These are phyloP conservation scores for Trichothecium roseum DNA, from an alignment of 2,329 filamentous ascomycete genomes.

Conservation along the genomic window DNA sequence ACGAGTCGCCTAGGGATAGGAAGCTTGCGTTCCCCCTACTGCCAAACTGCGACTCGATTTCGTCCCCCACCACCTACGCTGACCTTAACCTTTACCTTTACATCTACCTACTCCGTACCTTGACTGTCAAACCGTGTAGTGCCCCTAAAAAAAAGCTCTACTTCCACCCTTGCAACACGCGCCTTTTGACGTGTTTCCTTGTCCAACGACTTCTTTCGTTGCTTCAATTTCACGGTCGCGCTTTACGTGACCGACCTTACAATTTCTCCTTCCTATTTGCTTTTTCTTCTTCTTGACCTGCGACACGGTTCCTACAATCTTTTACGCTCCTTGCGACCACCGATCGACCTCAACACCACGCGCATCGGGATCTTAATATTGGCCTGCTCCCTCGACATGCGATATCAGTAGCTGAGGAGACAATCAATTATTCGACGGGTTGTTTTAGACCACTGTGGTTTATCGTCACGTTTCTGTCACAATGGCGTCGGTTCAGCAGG, in stretches of 20 bases:
- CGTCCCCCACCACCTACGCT: slow-evolving; percentile 7
- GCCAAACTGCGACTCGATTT: slow-evolving; percentile 2
- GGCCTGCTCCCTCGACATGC: slow-evolving; percentile 26
- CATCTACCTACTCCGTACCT: slow-evolving; percentile 3
- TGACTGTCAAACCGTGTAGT: slow-evolving; percentile 2
- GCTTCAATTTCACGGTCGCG: neutral
- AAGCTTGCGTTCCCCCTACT: slow-evolving; percentile 4
- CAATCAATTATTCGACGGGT: slow-evolving; percentile 12
- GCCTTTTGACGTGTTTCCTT: neutral
- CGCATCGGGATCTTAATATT: slow-evolving; percentile 1
- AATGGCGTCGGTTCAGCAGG: slow-evolving; percentile 75
- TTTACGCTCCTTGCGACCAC: slow-evolving; percentile 16
- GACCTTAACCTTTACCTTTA: slow-evolving; percentile 3
- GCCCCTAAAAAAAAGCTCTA: too few relatives aligned
- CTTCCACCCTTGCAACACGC: too few relatives aligned
- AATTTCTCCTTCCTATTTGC: slow-evolving; percentile 1
- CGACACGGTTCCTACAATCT: neutral
- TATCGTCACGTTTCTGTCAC: slow-evolving; percentile 14
- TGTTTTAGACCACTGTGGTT: slow-evolving; percentile 11
- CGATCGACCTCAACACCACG: slow-evolving; percentile 1
- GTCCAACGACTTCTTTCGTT: neutral
- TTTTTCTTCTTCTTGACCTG: neutral
- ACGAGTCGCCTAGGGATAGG: too few relatives aligned
- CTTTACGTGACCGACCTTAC: neutral
- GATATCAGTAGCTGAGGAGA: slow-evolving; percentile 15